Base-by-base conservation (phyloP, 2,329 filamentous ascomycete species). In the Alternaria consortialis region DNA sequence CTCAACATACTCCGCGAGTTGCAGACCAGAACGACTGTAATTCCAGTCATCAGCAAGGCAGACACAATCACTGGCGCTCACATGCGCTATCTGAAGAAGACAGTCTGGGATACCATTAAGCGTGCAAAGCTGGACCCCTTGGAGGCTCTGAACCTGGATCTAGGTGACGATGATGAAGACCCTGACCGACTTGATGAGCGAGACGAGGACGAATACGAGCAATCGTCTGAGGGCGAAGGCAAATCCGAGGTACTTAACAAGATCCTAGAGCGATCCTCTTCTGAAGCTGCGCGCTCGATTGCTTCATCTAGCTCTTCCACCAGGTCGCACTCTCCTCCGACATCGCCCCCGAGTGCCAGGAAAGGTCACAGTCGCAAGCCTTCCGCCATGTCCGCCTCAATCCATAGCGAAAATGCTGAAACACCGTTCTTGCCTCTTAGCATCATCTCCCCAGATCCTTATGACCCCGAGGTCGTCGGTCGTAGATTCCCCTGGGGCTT, bases 401-500 rank as follows among this genome's bases (percentile, higher is more conserved):
- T 81, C 56, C 69, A 78, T 27, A 69, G 79, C 58, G 69, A 76
- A 50, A 63, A 79, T 70, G 73, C 80, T 64, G 83, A 83, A 58
- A 74, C 80, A 11, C 92, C 92, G 0, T 91, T 92, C 76, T 83
- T 97, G 27, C 95, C 95, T 1, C 88, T 98, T 74, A 97, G 93
- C 40, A 92, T 97, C 76, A 91, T 99, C 76, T 97, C 93, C 64
- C 95, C 95, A 0, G 95, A 99, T 77, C 87, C 92, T 42, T 97
- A 98, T 80, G 92, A 96, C 72, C 90, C 90, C 8, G 87, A 86
- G 32, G 84, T 91, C 15, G 82, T 97, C 62, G 95, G 95, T 46
- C 91, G 95, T 62, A 90, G 90, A 66, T 99, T 98, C 77, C 92
- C 95, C 0, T 99, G 95, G 95, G 95, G 95, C 7, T 96, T 97